Base-by-base conservation (phyloP, 345 rosid species). In the Heritiera fomes region DNA sequence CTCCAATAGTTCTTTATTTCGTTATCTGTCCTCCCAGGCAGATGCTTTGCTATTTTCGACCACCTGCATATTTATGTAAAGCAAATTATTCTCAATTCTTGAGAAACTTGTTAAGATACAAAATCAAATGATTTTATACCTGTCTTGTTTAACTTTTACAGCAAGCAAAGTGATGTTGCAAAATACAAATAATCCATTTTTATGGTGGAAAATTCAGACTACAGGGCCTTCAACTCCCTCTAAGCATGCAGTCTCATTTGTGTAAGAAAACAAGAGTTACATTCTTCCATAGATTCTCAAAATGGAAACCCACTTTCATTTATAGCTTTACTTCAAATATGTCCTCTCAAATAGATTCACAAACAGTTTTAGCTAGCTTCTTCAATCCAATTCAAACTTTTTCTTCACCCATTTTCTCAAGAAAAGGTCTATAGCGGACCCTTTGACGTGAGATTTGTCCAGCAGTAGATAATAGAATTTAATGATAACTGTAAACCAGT, bases 1-100 rank as follows among this genome's bases (percentile, higher is more conserved):
- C 99, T 94, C 98, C 99, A 97, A 71, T 85, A 97, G 23, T 97
- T 97, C 82, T 97, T 97, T 78, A 97, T 97, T 66, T 97, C 99
- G 63, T 97, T 97, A 78, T 97, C 99, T 0, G 99, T 97, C 85
- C 99, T 93, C 75, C 99, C 99, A 8, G 98, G 98, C 12, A 97
- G 86, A 77, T 93, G 98, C 87, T 97, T 97, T 0, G 98, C 99
- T 12, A 97, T 97, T 84, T 97, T 93, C 0, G 97, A 93, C 97
- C 97, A 93, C 88, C 97, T 93, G 77, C 49, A 60, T 47, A 7
- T 65, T 30, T 60, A 0, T 1, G 4, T 6, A 30, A 3, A 30
- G 13, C 8, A 52, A 69, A 4, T 13, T 8, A 12, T 11, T 30
- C 0, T 18, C 1, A 55, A 50, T 40, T 77, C 17, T 45, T 75